phyloP scores from a whole-genome alignment of 345 rosid genomes.

The Kernera saxatilis region DNA sequence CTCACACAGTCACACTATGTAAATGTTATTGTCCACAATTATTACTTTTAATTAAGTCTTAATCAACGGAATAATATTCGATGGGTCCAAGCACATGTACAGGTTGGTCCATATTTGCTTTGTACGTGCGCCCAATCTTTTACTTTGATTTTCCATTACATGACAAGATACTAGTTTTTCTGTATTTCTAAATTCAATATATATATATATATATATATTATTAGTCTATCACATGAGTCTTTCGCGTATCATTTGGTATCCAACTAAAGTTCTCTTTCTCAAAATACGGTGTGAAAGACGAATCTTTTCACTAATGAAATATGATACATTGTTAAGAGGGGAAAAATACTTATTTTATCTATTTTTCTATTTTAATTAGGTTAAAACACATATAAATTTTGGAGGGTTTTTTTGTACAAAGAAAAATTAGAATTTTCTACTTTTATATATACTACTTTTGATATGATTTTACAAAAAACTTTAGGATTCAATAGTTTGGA shows the following conservation, averaged over 20 bases:
- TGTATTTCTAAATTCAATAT: background rate
- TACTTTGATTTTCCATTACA: background rate
- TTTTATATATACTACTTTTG: too few relatives aligned
- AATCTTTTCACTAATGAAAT: background rate
- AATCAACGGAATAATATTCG: background rate
- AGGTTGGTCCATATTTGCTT: conserved; percentile 35
- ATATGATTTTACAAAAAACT: too few relatives aligned
- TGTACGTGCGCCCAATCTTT: conserved; percentile 27
- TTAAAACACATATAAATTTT: too few relatives aligned
- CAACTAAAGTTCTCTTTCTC: background rate
- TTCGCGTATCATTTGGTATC: background rate
- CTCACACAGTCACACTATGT: background rate
- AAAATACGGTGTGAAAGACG: background rate
- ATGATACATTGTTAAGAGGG: too few relatives aligned
- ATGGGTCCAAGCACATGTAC: conserved; percentile 54
- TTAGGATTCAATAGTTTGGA: too few relatives aligned
- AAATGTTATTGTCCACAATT: background rate
- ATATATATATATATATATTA: too few relatives aligned
- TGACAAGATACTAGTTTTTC: background rate
- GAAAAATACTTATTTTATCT: too few relatives aligned
- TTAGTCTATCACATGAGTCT: background rate
- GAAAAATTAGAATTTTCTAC: too few relatives aligned
- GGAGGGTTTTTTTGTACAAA: too few relatives aligned
- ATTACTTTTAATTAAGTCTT: background rate
- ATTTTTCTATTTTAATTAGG: too few relatives aligned